phyloP scores from a whole-genome alignment of 1,284 basidiomycete species.

The Sparassis latifolia region DNA sequence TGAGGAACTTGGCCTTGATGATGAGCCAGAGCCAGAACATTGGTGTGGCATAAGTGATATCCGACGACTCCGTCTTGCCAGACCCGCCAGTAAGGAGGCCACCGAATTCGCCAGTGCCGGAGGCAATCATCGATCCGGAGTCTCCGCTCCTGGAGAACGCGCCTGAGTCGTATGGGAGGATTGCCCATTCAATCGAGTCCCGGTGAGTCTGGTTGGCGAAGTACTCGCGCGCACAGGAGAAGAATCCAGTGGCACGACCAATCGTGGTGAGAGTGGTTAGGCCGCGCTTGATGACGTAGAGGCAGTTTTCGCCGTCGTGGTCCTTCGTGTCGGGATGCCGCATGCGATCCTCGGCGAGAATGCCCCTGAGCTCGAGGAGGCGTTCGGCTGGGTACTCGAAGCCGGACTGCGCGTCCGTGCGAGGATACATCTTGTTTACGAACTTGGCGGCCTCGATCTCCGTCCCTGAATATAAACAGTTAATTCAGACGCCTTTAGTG shows the following conservation, averaged over 20 bases:
- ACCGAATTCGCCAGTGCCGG: slow-evolving; percentile 20
- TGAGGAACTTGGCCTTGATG: slow-evolving; percentile 18
- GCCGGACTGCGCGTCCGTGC: slow-evolving; percentile 4
- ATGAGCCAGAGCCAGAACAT: slow-evolving; percentile 17
- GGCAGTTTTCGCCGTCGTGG: slow-evolving; percentile 2
- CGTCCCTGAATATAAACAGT: not conserved
- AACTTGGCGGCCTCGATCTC: slow-evolving; percentile 7
- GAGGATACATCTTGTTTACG: slow-evolving; percentile 12
- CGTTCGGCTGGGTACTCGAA: slow-evolving; percentile 14
- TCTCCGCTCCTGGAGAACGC: slow-evolving; percentile 26
- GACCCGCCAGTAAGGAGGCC: slow-evolving; percentile 28
- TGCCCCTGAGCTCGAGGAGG: slow-evolving; percentile 14
- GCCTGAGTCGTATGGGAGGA: slow-evolving; percentile 18
- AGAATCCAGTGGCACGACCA: slow-evolving; percentile 20
- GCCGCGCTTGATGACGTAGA: slow-evolving; percentile 30
- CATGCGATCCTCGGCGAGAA: slow-evolving; percentile 7
- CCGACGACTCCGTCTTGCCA: slow-evolving; percentile 17
- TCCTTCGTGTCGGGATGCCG: slow-evolving; percentile 1
- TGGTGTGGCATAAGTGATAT: slow-evolving; percentile 27
- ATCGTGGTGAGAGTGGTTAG: slow-evolving; percentile 23
- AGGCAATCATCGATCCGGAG: slow-evolving; percentile 28
- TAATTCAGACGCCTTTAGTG: slow-evolving; percentile 1
- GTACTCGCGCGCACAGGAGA: slow-evolving; percentile 20
- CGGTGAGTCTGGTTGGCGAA: slow-evolving; percentile 4
- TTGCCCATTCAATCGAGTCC: slow-evolving; percentile 26